These are phyloP conservation scores for Gastroboletus turbinatus DNA, from an alignment of 1,284 basidiomycete genomes.

Conservation along the genomic window DNA sequence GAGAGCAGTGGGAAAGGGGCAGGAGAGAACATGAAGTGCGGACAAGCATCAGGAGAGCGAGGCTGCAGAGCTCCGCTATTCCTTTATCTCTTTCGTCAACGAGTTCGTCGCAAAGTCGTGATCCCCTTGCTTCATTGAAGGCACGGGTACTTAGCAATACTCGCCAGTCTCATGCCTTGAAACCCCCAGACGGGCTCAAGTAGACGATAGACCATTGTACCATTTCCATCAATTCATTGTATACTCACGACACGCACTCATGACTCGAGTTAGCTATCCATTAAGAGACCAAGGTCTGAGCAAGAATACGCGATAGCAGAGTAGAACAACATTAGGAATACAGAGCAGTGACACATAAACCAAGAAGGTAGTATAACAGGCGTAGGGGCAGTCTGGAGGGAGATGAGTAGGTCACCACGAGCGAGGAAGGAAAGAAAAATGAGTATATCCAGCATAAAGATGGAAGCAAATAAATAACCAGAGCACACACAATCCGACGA, in stretches of 20 bases:
- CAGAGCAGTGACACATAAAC: slow-evolving; percentile 38
- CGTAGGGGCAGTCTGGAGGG: slow-evolving; percentile 2
- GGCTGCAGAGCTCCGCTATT: slow-evolving; percentile 38
- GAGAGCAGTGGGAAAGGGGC: slow-evolving; percentile 57
- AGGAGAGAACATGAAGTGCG: slow-evolving; percentile 43
- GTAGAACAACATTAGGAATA: slow-evolving; percentile 41
- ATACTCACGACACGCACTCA: slow-evolving; percentile 16
- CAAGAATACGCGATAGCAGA: slow-evolving; percentile 41
- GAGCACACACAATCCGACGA: slow-evolving; percentile 22
- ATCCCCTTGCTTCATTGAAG: slow-evolving; percentile 45
- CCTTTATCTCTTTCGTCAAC: slow-evolving; percentile 29
- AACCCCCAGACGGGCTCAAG: slow-evolving; percentile 21
- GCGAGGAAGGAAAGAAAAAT: slow-evolving; percentile 9
- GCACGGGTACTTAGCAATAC: slow-evolving; percentile 60
- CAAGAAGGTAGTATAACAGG: slow-evolving; percentile 39
- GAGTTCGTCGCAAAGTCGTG: slow-evolving; percentile 17
- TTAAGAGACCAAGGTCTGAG: slow-evolving; percentile 38
- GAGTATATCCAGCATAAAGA: slow-evolving; percentile 42
- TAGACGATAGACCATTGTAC: slow-evolving; percentile 10
- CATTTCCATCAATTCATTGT: slow-evolving; percentile 4
- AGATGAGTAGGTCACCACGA: slow-evolving; percentile 19
- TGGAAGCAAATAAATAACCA: slow-evolving; percentile 37
- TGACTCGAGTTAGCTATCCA: slow-evolving; percentile 28
- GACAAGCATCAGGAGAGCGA: slow-evolving; percentile 49
- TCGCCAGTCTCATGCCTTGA: slow-evolving; percentile 32